A percentile compares a stretch with the other conserved stretches of the same genome.
Conservation (phyloP, 306 rosid genomes). For the Trifolium fragiferum region DNA sequence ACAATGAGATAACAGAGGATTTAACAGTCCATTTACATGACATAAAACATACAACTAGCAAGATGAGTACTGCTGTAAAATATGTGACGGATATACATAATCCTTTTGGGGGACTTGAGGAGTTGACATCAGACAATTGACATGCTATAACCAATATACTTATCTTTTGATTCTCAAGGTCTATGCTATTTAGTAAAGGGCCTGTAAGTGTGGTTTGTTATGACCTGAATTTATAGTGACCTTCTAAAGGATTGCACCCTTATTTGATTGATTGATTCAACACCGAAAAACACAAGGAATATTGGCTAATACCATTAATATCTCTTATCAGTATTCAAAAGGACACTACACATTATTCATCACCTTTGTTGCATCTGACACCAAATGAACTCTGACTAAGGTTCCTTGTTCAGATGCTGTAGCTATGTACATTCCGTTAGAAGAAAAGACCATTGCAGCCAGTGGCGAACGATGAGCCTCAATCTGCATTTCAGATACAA, state of each 20-base stretch:
- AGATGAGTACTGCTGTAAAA: not conserved
- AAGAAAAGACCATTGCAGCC: constrained; percentile 82
- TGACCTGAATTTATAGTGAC: constrained; percentile 1
- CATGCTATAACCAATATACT: constrained; percentile 17
- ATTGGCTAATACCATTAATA: constrained; percentile 32
- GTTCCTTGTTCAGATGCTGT: constrained; percentile 99
- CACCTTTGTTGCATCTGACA: constrained; percentile 93
- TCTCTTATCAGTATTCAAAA: constrained; percentile 18
- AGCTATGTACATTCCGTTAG: constrained; percentile 86
- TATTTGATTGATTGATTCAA: constrained; percentile 1
- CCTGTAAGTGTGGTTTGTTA: not conserved
- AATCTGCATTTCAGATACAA: constrained; percentile 61
- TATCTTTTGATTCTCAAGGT: constrained; percentile 10
- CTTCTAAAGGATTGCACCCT: constrained; percentile 15
- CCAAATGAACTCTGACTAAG: constrained; percentile 85
- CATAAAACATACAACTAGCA: not conserved
- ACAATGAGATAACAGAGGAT: not conserved
- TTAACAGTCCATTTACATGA: not conserved
- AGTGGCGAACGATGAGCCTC: constrained; percentile 90
- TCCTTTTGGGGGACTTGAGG: constrained; percentile 2
- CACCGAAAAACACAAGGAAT: constrained; percentile 24
- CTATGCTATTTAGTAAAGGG: constrained; percentile 13
- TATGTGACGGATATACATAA: constrained; percentile 9
- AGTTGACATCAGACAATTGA: constrained; percentile 5
- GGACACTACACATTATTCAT: constrained; percentile 34